These are phyloP conservation scores for Dimocarpus longan DNA, from an alignment of 345 rosid genomes.

Conservation along the genomic window DNA sequence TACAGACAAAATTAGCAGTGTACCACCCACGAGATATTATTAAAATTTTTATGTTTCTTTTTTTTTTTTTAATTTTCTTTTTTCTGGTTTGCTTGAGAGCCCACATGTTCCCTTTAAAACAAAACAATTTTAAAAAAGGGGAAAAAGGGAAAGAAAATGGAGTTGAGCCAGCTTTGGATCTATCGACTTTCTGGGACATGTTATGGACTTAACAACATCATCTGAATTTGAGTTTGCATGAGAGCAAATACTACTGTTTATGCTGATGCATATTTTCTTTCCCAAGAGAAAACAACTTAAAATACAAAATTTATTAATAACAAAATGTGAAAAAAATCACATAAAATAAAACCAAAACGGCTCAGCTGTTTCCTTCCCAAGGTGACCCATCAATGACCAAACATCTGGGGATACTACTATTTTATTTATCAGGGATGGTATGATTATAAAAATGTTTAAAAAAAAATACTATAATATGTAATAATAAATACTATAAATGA, in stretches of 20 bases:
- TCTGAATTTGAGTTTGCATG: conserved; percentile 29
- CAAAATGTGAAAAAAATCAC: background rate
- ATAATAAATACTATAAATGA: background rate
- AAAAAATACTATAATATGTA: background rate
- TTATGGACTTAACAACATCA: conserved; percentile 23
- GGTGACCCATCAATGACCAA: conserved; percentile 29
- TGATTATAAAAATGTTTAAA: background rate
- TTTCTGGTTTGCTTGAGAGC: conserved; percentile 48
- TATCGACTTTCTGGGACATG: conserved; percentile 43
- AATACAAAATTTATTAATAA: background rate
- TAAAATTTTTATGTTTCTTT: conserved; percentile 1
- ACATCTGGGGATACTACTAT: conserved; percentile 23
- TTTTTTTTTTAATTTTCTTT: background rate
- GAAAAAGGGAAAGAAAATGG: conserved; percentile 13
- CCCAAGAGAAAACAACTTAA: conserved; percentile 30
- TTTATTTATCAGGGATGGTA: conserved; percentile 15
- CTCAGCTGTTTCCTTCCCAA: conserved; percentile 37
- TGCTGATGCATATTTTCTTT: conserved; percentile 41
- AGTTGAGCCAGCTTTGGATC: conserved; percentile 48
- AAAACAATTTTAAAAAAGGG: background rate
- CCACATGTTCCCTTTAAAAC: conserved; percentile 50
- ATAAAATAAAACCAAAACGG: conserved; percentile 17
- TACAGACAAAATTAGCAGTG: conserved; percentile 29
- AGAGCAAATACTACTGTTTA: conserved; percentile 31
- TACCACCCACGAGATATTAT: conserved; percentile 9